These are phyloP conservation scores for Streptanthus diversifolius DNA, from an alignment of 345 rosid species.

Conservation along the genomic window DNA sequence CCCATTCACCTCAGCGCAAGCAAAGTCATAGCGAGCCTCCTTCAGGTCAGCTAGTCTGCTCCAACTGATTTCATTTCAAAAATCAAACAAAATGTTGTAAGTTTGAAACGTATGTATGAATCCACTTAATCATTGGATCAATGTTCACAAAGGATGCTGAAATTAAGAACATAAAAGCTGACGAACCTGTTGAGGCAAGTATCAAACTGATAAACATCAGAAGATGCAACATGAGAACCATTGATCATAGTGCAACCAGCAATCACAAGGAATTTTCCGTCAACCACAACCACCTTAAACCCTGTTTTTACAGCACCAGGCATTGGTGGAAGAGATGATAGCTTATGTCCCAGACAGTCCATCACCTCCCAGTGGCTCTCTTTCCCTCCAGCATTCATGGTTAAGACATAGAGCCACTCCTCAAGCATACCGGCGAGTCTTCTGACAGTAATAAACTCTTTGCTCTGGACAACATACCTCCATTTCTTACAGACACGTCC, in stretches of 20 bases:
- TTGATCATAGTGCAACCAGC: slow-evolving; percentile 59
- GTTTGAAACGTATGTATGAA: not conserved
- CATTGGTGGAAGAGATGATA: slow-evolving; percentile 63
- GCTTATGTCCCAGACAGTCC: slow-evolving; percentile 57
- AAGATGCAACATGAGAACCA: slow-evolving; percentile 50
- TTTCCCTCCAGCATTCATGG: slow-evolving; percentile 56
- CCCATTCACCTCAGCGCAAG: slow-evolving; percentile 85
- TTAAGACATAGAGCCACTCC: slow-evolving; percentile 79
- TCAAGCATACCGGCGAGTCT: slow-evolving; percentile 68
- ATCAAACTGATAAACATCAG: slow-evolving; percentile 67
- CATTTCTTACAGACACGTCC: slow-evolving; percentile 83
- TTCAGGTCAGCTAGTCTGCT: slow-evolving; percentile 69
- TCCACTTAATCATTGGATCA: not conserved
- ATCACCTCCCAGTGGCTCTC: slow-evolving; percentile 86
- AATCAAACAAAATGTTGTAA: not conserved
- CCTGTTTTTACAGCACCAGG: slow-evolving; percentile 68
- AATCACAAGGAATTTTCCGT: slow-evolving; percentile 74
- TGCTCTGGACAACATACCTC: slow-evolving; percentile 75
- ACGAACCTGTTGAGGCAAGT: slow-evolving; percentile 80
- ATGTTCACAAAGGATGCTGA: not conserved
- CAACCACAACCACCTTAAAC: slow-evolving; percentile 62
- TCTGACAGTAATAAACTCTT: slow-evolving; percentile 66
- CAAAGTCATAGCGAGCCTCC: slow-evolving; percentile 76
- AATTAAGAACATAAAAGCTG: slow-evolving; percentile 14
- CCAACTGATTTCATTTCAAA: slow-evolving; percentile 55